Percentiles rank a stretch among this genome's conserved stretches.
phyloP scores from a whole-genome alignment of 2,329 filamentous ascomycete genomes.

The Xylariales sp. region DNA sequence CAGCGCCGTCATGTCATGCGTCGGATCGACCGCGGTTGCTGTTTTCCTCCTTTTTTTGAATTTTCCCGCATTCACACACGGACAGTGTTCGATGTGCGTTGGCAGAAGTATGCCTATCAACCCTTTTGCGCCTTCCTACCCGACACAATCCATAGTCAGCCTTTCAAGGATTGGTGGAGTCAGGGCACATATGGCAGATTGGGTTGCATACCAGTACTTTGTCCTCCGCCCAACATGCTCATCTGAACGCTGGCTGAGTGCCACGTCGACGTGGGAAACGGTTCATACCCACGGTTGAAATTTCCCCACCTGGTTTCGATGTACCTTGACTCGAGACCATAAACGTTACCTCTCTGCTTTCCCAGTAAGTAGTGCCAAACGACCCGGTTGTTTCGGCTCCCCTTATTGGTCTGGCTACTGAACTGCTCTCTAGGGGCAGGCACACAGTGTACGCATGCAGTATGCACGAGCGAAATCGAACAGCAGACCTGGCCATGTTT shows the following conservation, averaged over 20 bases:
- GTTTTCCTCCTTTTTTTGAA: too few species aligned
- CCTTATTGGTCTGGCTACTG: conserved; percentile 4
- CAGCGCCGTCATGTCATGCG: too few species aligned
- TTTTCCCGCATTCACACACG: too few species aligned
- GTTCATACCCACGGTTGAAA: conserved; percentile 21
- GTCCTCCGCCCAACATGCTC: conserved; percentile 21
- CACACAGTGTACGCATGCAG: conserved; percentile 4
- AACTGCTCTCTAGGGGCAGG: too few species aligned
- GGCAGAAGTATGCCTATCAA: conserved; percentile 19
- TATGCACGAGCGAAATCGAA: conserved; percentile 2
- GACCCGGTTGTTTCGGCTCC: conserved; percentile 1
- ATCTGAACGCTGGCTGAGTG: conserved; percentile 23
- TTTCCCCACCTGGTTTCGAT: conserved; percentile 24
- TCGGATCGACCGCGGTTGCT: too few species aligned
- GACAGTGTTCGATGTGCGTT: conserved; percentile 15
- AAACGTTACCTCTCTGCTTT: conserved; percentile 8
- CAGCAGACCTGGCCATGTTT: conserved; percentile 14
- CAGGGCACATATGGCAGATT: conserved; percentile 24
- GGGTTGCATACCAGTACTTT: conserved; percentile 27
- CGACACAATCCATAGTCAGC: conserved; percentile 15
- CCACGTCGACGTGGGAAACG: conserved; percentile 25
- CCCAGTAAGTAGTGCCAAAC: neutral
- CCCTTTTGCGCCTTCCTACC: conserved; percentile 21
- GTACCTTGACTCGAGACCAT: conserved; percentile 19
- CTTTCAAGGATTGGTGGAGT: conserved; percentile 20